Conservation (phyloP, 2,329 filamentous ascomycete genomes). For the Penicillium sp. region DNA sequence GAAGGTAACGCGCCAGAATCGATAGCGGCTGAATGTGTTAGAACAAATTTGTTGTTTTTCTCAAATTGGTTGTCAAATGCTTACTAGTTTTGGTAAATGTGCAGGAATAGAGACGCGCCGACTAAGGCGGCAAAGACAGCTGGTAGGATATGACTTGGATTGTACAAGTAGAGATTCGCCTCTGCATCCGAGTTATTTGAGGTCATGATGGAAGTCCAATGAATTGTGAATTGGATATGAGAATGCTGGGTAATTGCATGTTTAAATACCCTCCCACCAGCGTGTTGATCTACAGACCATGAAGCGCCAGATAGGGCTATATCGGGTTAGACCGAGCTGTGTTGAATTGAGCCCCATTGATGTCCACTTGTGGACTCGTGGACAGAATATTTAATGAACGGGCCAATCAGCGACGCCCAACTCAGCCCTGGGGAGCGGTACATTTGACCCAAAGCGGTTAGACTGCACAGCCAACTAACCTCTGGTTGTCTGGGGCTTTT, state of each 20-base stretch:
- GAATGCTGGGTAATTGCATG: not conserved
- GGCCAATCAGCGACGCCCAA: slow-evolving; percentile 7
- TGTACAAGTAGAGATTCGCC: slow-evolving; percentile 27
- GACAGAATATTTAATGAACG: not conserved
- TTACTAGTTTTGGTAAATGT: slow-evolving; percentile 38
- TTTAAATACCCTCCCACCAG: slow-evolving; percentile 10
- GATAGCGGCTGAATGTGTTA: slow-evolving; percentile 24
- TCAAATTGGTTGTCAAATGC: not conserved
- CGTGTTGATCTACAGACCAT: not conserved
- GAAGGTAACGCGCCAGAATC: slow-evolving; percentile 39
- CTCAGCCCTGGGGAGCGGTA: slow-evolving; percentile 12
- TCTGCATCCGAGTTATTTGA: slow-evolving; percentile 5
- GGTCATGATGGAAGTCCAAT: slow-evolving; percentile 8
- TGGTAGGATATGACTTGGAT: slow-evolving; percentile 36
- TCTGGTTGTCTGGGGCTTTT: not conserved
- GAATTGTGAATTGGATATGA: not conserved
- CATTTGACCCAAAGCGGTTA: slow-evolving; percentile 19
- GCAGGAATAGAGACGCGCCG: slow-evolving; percentile 31
- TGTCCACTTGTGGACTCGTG: not conserved
- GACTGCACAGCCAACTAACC: slow-evolving; percentile 1
- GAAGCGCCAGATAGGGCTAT: not conserved
- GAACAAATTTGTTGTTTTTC: not conserved
- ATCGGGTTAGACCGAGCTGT: not conserved
- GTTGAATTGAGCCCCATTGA: not conserved
- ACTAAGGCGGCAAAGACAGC: slow-evolving; percentile 35